These are phyloP conservation scores for Puccinia brachypodii DNA, from an alignment of 1,284 basidiomycete species.

Conservation along the genomic window DNA sequence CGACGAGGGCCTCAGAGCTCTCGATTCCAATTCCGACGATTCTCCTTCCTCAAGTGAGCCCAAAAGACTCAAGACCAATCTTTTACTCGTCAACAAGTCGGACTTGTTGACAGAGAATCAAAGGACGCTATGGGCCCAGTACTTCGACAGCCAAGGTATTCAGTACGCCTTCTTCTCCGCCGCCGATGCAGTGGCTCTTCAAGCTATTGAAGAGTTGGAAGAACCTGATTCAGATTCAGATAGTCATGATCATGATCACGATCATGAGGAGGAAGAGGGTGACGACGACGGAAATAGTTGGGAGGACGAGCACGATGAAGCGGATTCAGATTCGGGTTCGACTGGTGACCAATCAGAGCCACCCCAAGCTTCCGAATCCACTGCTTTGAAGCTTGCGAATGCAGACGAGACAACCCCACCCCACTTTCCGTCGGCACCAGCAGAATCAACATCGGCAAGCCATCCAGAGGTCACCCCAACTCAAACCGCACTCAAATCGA, in stretches of 20 bases:
- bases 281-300: conserved; percentile 55
- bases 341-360: neutral
- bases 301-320: conserved; percentile 49
- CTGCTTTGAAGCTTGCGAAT: neutral
- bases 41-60: conserved; percentile 58
- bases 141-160: conserved; percentile 79
- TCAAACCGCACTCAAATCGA: conserved; percentile 50
- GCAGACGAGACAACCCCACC: conserved; percentile 22
- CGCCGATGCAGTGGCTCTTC: conserved; percentile 78
- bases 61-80: conserved; percentile 63
- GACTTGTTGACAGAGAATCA: conserved; percentile 86
- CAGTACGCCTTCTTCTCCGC: conserved; percentile 96
- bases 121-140: conserved; percentile 81
- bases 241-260: conserved; percentile 51
- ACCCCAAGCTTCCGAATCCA: neutral
- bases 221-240: conserved; percentile 59
- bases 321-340: conserved; percentile 45
- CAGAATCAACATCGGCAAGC: neutral
- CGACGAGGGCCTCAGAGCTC: conserved; percentile 35
- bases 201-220: conserved; percentile 58
- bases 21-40: neutral
- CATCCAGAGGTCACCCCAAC: neutral
- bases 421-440: neutral
- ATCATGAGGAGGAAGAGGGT: conserved; percentile 48
- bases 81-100: conserved; percentile 94